These are phyloP conservation scores for Tieghemostelium lacteum DNA, from an alignment of 78 protist genomes.

Conservation along the genomic window DNA sequence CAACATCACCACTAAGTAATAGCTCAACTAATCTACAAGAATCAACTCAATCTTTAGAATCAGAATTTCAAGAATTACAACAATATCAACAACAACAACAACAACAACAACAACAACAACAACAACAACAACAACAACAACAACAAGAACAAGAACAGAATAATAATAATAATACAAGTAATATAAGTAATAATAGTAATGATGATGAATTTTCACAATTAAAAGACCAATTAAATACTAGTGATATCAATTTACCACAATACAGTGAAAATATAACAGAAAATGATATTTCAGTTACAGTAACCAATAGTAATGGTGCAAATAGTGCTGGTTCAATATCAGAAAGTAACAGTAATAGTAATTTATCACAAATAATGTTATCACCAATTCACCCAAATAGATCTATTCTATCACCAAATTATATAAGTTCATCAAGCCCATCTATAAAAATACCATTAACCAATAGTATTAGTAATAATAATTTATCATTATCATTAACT, in stretches of 20 bases:
- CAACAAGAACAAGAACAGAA: neutral
- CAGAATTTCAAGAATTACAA: slow-evolving; percentile 46
- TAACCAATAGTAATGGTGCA: neutral
- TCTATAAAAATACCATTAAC: neutral
- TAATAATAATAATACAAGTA: neutral
- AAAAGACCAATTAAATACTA: slow-evolving; percentile 14
- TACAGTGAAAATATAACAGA: neutral
- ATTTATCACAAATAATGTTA: slow-evolving; percentile 9
- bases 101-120: neutral
- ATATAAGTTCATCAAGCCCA: slow-evolving; percentile 30
- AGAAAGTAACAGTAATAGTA: too few relatives aligned
- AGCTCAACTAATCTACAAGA: neutral
- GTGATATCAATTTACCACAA: slow-evolving; percentile 5
- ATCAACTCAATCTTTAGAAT: slow-evolving; percentile 15
- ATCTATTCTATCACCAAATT: slow-evolving; percentile 25
- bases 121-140: neutral
- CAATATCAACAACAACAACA: neutral
- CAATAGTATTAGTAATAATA: neutral
- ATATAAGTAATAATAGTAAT: neutral
- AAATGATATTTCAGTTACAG: slow-evolving; percentile 12
- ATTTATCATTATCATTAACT: neutral
- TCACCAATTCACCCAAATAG: neutral
- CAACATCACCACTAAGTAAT: neutral
- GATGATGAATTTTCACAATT: slow-evolving; percentile 13
- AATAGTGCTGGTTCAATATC: too few relatives aligned